Percentiles rank a stretch among this genome's conserved stretches.
Conservation (phyloP, 2,329 filamentous ascomycete genomes). For the Fusarium equiseti region DNA sequence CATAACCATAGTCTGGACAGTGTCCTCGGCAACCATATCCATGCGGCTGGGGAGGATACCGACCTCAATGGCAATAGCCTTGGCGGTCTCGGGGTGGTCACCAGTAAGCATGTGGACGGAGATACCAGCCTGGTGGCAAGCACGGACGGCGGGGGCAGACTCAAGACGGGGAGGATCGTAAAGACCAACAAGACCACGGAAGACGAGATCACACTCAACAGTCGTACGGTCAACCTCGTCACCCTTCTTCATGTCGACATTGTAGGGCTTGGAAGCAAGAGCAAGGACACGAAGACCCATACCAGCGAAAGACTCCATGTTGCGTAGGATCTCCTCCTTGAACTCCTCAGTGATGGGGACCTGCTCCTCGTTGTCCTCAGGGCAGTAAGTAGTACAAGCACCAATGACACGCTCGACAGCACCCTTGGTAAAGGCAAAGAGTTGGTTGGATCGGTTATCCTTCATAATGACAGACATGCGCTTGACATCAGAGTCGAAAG, state of each 20-base stretch:
- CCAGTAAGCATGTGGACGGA: conserved; percentile 77
- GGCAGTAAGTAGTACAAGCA: conserved; percentile 65
- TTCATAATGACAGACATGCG: conserved; percentile 78
- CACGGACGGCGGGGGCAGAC: conserved; percentile 69
- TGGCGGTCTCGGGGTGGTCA: conserved; percentile 73
- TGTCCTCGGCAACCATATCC: conserved; percentile 62
- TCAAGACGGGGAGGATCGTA: conserved; percentile 79
- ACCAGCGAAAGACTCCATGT: conserved; percentile 73
- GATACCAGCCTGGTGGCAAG: conserved; percentile 72
- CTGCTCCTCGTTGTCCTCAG: conserved; percentile 51
- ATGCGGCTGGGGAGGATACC: conserved; percentile 68
- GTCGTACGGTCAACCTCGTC: conserved; percentile 63
- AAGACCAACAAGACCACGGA: conserved; percentile 75
- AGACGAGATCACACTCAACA: conserved; percentile 71
- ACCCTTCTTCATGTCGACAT: conserved; percentile 54
- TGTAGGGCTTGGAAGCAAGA: conserved; percentile 63
- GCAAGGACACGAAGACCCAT: conserved; percentile 76
- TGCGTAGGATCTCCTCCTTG: conserved; percentile 67
- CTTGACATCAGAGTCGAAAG: conserved; percentile 79
- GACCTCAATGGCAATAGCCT: conserved; percentile 71
- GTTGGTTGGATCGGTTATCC: conserved; percentile 51
- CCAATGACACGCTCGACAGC: conserved; percentile 76
- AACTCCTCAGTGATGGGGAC: conserved; percentile 64
- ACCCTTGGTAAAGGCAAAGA: conserved; percentile 66
- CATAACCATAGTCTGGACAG: conserved; percentile 71